Conservation (phyloP, 129 eudicot genomes). For the Chrysanthemum makinoi region DNA sequence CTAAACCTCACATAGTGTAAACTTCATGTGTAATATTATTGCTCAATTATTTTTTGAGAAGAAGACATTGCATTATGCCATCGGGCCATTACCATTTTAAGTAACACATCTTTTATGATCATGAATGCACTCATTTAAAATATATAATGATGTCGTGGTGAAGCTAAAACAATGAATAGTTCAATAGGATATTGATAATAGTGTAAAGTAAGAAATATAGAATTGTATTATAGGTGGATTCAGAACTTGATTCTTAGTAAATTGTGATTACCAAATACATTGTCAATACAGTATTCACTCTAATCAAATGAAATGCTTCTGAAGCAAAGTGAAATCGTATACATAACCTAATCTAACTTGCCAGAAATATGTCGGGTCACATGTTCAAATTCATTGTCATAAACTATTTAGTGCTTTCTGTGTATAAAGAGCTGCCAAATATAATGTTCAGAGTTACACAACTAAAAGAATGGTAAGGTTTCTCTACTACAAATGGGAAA, state of each 20-base stretch:
- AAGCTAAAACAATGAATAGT: neutral
- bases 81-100: neutral
- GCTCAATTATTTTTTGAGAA: neutral
- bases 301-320: neutral
- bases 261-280: slow-evolving; percentile 12
- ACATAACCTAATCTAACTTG: neutral
- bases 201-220: neutral
- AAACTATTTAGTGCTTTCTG: neutral
- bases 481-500: too few species aligned
- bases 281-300: neutral
- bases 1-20: neutral
- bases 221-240: neutral
- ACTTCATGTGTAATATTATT: neutral
- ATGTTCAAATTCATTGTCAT: neutral
- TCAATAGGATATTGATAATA: neutral
- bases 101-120: neutral
- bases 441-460: neutral
- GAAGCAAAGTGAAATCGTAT: neutral
- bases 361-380: neutral
- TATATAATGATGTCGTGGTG: neutral
- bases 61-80: neutral
- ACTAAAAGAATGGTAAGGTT: neutral
- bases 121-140: neutral
- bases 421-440: neutral
- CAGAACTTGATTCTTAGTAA: neutral